phyloP scores from a whole-genome alignment of 2,329 filamentous ascomycete species.

The Lachnellula occidentalis region DNA sequence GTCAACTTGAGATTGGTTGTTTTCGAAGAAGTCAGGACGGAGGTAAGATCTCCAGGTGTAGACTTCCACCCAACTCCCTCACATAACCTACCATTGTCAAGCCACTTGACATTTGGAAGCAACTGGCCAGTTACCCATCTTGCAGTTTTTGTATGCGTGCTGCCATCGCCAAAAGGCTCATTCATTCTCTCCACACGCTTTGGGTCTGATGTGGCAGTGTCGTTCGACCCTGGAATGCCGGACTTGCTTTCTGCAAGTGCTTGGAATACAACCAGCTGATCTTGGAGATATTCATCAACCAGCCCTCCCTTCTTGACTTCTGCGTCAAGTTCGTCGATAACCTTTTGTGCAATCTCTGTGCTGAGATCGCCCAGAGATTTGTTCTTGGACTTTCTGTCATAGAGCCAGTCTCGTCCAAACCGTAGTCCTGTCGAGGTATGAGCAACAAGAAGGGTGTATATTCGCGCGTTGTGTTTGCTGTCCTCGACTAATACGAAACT shows the following conservation, averaged over 20 bases:
- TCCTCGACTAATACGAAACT: conserved; percentile 45
- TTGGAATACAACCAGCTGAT: conserved; percentile 57
- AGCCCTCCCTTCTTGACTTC: conserved; percentile 42
- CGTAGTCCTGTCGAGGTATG: conserved; percentile 40
- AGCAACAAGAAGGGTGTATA: conserved; percentile 54
- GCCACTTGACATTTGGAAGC: conserved; percentile 45
- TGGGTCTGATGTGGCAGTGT: conserved; percentile 15
- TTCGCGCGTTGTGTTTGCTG: conserved; percentile 44
- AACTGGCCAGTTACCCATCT: conserved; percentile 53
- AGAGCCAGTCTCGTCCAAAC: conserved; percentile 45
- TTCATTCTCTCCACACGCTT: conserved; percentile 40
- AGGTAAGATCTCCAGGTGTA: not conserved
- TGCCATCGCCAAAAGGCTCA: conserved; percentile 52
- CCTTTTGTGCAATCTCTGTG: conserved; percentile 38
- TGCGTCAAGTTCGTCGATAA: conserved; percentile 41
- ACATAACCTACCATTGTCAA: conserved; percentile 45
- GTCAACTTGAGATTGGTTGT: not conserved
- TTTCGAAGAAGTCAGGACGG: not conserved
- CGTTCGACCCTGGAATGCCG: conserved; percentile 17
- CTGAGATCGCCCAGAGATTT: conserved; percentile 28
- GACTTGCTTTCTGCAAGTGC: conserved; percentile 49
- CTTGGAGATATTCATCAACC: conserved; percentile 54
- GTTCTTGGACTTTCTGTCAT: conserved; percentile 36
- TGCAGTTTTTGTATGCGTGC: conserved; percentile 52
- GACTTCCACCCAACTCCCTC: conserved; percentile 38